phyloP scores from a whole-genome alignment of 106 monocot species.

The Chionographis japonica region DNA sequence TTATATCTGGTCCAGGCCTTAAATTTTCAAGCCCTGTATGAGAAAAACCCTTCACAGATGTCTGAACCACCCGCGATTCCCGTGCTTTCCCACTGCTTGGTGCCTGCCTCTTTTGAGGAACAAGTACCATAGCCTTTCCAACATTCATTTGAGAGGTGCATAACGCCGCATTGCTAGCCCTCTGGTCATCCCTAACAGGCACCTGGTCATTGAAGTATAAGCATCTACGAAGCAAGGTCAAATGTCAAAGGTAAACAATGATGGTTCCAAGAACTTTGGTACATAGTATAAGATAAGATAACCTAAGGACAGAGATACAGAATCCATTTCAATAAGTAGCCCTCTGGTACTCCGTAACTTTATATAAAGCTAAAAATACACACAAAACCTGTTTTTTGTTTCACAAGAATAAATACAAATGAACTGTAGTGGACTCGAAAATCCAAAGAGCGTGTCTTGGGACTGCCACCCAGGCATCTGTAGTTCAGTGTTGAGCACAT shows the following conservation, averaged over 20 bases:
- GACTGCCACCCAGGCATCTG: no score
- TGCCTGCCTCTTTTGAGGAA: slow-evolving; percentile 9
- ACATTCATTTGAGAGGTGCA: not conserved
- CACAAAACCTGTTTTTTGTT: no score
- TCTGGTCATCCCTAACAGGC: slow-evolving; percentile 18
- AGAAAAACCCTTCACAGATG: slow-evolving; percentile 1
- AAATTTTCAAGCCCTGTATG: slow-evolving; percentile 4
- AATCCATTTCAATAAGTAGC: no score
- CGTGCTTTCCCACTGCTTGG: slow-evolving; percentile 11
- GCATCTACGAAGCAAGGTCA: not conserved
- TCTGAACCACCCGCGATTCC: slow-evolving; percentile 5
- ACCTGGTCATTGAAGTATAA: slow-evolving; percentile 15
- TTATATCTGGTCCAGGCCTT: slow-evolving; percentile 21
- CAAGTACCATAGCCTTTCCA: not conserved
- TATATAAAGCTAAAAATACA: no score
- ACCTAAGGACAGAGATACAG: no score
- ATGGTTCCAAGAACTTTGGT: not conserved
- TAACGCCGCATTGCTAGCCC: not conserved
- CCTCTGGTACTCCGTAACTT: no score
- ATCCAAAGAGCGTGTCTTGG: no score
- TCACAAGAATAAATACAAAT: no score
- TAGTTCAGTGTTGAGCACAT: no score
- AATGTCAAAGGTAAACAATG: not conserved
- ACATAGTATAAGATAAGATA: not conserved
- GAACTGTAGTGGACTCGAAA: no score